Evolutionary conservation across 1,284 basidiomycete species (phyloP), one percentile per base, ranked within the genome.

Genomic region (Trametes polyzona): DNA sequence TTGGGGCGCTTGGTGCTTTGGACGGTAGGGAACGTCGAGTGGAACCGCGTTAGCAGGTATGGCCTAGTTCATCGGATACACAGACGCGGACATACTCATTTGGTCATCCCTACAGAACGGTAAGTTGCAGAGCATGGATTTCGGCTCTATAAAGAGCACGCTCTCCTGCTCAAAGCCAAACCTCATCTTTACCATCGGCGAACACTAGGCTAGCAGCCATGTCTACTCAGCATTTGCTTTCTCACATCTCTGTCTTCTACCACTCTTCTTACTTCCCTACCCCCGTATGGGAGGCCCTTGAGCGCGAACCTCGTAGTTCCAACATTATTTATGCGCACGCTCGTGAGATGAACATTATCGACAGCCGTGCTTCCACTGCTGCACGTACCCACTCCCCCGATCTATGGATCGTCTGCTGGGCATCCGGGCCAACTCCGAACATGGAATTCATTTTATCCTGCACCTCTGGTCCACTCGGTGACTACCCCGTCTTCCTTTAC

Each of bases 391-490:
- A 3, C 9, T n/a, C 41, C 41, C 7, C 35, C 9, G 74, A 83
- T 47, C 57, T 79, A 2, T 90, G 86, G 86, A 76, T 88, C 21
- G 72, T 78, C 7, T 77, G 75, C 46, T 73, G 66, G n/a, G 72
- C 68, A 52, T 29, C 16, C n/a, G 51, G 39, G 19, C 32, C 24
- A 53, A 4, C 33, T 12, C 53, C 62, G 4, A 47, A 55, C 8
- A 69, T 87, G 47, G 78, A 83, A 27, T 81, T 88, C 58, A 72
- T 90, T 6, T 72, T 88, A 1, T 80, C 86, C 7, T 82, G 82
- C 64, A 85, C 84, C 0, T 69, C 78, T 30, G 82, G 81, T 0
- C 65, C 70, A 12, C 71, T 86, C 43, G 86, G 81, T 5, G 62
- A 73, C 47, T 87, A 89, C 50, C 77, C 77, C 14, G 56, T 78